These are phyloP conservation scores for Delitschia confertaspora DNA, from an alignment of 495 filamentous ascomycete species.

Conservation along the genomic window DNA sequence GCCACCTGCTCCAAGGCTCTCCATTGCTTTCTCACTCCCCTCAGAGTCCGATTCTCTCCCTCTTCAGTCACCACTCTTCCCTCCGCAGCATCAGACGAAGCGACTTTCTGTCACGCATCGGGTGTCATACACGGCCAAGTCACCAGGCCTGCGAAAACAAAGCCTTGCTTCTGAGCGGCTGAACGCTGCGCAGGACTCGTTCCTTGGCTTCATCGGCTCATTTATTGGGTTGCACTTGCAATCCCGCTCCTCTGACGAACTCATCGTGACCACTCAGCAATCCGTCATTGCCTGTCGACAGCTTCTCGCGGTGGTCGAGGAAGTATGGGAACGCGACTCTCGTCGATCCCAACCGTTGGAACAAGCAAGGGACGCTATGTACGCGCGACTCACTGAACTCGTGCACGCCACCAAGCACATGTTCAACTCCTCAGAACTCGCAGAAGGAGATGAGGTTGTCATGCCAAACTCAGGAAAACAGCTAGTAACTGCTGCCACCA, in stretches of 20 bases:
- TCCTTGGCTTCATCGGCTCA: conserved; percentile 78
- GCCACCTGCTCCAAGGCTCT: conserved; percentile 19
- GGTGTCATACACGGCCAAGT: conserved; percentile 44
- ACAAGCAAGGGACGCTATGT: conserved; percentile 67
- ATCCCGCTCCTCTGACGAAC: conserved; percentile 74
- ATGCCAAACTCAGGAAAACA: conserved; percentile 72
- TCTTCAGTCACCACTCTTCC: conserved; percentile 22
- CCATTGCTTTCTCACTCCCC: conserved; percentile 23
- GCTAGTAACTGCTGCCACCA: conserved; percentile 71
- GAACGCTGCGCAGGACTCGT: conserved; percentile 67
- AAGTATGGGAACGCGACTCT: conserved; percentile 67
- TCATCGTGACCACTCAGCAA: conserved; percentile 66
- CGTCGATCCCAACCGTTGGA: conserved; percentile 55
- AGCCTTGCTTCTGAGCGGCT: conserved; percentile 61
- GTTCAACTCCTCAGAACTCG: conserved; percentile 51
- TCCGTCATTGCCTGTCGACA: conserved; percentile 71
- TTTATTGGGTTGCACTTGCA: conserved; percentile 90
- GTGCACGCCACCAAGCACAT: conserved; percentile 71
- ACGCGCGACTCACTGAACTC: conserved; percentile 65
- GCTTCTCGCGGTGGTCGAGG: conserved; percentile 71
- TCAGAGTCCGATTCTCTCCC: conserved; percentile 22
- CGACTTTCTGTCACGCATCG: conserved; percentile 50
- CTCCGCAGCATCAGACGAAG: conserved; percentile 31
- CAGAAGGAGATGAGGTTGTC: conserved; percentile 63
- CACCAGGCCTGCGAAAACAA: conserved; percentile 38